Base-by-base conservation (phyloP, 1,139 yeast genomes). In the Taphrina pruni region DNA sequence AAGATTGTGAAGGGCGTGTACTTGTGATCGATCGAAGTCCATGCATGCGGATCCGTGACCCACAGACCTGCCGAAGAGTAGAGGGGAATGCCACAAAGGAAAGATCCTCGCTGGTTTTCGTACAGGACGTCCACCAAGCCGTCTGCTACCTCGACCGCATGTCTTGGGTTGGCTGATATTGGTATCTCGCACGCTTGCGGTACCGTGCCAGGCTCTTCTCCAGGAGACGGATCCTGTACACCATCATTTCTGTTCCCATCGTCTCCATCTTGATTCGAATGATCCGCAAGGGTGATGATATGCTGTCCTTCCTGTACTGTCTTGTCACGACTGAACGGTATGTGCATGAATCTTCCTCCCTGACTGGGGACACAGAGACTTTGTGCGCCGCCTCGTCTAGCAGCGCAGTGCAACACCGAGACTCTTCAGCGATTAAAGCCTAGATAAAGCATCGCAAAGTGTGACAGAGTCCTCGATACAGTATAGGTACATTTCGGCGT, bases 91-190 rank as follows among this genome's bases (percentile, higher is more conserved):
- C 94, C 94, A 76, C 88, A 83, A 17, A 87, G 67, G 70, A 86
- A 85, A 74, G 85, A 72, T 70, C 95, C 95, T 39, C 95, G 80
- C 77, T 89, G 92, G 77, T 88, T 87, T 75, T 89, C 94, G 6
- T 87, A 78, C 36, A 80, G 72, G 39, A 77, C 75, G 62, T 81
- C 75, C 80, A 76, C 71, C 77, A 77, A 73, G 11, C 62, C 67
- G 32, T 54, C 38, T 7, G 46, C 52, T 35, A 41, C 50, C 36
- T 56, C 60, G 50, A 56, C 20, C 12, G 60, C 48, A 17, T 56
- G 60, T 6, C 38, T 41, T n/a, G 43, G 20, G 21, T 20, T 36
- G 2, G 58, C 26, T 12, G 36, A 6, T 48, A 17, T 32, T 3
- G 46, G 46, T 2, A n/a, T 17, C n/a, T 39, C 60, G 11, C 6